Base-by-base conservation (phyloP, 202 grass and related monocot species). In the Zoysia matrella region DNA sequence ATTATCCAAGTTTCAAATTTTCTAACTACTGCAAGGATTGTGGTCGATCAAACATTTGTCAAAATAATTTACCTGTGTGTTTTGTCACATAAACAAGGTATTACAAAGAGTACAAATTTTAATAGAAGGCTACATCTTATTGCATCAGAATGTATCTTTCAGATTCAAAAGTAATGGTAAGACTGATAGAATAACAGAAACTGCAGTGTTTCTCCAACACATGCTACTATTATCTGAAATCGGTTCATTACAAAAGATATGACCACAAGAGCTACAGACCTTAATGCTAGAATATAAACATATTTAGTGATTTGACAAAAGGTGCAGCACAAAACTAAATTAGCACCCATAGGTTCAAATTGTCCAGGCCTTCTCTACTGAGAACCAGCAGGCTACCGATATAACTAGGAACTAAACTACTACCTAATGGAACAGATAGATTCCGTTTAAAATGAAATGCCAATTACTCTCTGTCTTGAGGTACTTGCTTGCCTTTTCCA, bases 331-430 rank as follows among this genome's bases (percentile, higher is more conserved):
- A 15, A 55, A 15, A 15, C 3, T 55, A 55, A 15, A 55, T 55
- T 55, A 55, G 53, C 53, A 55, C 0, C 12, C 13, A 15, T 14
- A 55, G 53, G 12, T 15, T 4, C 14, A 13, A 12, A 55, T 55
- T 12, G 13, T 45, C 1, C 30, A 36, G 30, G 30, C 1, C 53
- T 65, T 80, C 52, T 65, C 8, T 56, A 60, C 1, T 3, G 14
- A 76, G 75, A 68, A 70, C 45, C 8, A 61, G 46, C 73, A 36
- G 15, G 47, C 55, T 70, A 36, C 6, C 61, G 0, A 84, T 44
- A 15, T 6, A 43, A 58, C 6, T 75, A 58, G 67, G 46, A 62
- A 76, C 36, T 62, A 76, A 75, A 57, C 53, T 63, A 71, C 41
- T 7, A 63, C 52, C 36, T 70, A 55, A n/a, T 13, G 15, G 53